A percentile compares a stretch with the other conserved stretches of the same genome.
Conservation (phyloP, 257 asterid species). For the Solanum dulcamara region DNA sequence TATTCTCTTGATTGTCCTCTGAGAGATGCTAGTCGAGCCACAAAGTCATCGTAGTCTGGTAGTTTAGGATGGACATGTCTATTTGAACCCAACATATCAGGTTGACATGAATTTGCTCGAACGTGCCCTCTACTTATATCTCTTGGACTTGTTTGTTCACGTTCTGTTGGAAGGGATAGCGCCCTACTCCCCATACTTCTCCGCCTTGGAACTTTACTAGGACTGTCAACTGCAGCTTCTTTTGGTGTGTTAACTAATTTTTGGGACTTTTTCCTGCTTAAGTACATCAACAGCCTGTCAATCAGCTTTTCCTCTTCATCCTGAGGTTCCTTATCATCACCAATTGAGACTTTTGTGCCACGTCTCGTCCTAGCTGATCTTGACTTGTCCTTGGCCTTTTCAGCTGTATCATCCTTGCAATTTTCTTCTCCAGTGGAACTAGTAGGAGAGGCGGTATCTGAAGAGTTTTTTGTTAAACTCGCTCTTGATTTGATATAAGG, state of each 20-base stretch:
- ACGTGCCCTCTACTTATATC: slow-evolving; percentile 24
- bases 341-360: slow-evolving; percentile 8
- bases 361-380: slow-evolving; percentile 43
- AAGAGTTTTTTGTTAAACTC: background rate
- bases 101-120: slow-evolving; percentile 48
- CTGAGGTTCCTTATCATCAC: background rate
- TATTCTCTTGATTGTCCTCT: background rate
- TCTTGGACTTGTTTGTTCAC: background rate
- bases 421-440: slow-evolving; percentile 1
- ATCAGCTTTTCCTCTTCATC: slow-evolving; percentile 49
- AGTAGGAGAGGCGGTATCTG: background rate
- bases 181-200: slow-evolving; percentile 25
- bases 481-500: slow-evolving; percentile 31
- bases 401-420: background rate
- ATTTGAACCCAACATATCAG: slow-evolving; percentile 20
- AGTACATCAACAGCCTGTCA: slow-evolving; percentile 43
- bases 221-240: background rate
- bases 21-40: slow-evolving; percentile 50
- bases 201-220: slow-evolving; percentile 6
- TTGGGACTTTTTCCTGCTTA: slow-evolving; percentile 34
- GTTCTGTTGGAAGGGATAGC: slow-evolving; percentile 40
- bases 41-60: slow-evolving; percentile 74
- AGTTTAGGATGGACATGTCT: slow-evolving; percentile 65
- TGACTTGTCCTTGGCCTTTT: slow-evolving; percentile 11
- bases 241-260: slow-evolving; percentile 6